Base-by-base conservation (phyloP, 306 rosid species). In the Aeschynomene evenia region DNA sequence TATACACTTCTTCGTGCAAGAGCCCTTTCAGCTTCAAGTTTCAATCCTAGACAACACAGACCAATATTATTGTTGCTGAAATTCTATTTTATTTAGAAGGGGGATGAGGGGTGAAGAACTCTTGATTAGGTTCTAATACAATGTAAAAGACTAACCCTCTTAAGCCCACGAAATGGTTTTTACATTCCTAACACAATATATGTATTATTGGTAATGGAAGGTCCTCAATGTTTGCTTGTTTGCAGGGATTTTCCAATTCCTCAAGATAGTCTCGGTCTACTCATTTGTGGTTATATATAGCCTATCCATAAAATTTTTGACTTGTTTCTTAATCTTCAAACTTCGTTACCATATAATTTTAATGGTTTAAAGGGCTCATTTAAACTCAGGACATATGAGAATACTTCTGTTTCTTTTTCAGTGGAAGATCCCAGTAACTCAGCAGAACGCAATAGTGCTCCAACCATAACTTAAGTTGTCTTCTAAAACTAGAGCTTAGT, bases 401-500 rank as follows among this genome's bases (percentile, higher is more conserved):
- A 9, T 46, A 21, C 39, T 28, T 28, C 4, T 28, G 9, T 9
- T 16, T 49, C 1, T 50, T 31, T 7, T 33, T 16, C 63, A 28
- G 28, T 50, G 56, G 52, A 39, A 21, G 28, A 46, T 16, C 43
- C 57, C 12, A 15, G 3, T 37, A 50, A 24, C 43, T 37, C 48
- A 40, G 40, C 5, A 23, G 24, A 37, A 53, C n/a, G 9, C 23
- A 1, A 19, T 64, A 37, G 19, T 61, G 15, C 15, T 48, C 49
- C 7, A 7, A 50, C 23, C 28, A 22, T 63, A 18, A 33, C 53
- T 31, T 37, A 19, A 18, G 16, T 63, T 29, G 7, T 56, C 58
- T 54, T 66, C 40, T 43, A 36, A 64, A 36, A 19, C 31, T 50
- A 19, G 58, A 19, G 37, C 72, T 42, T 50, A 19, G 58, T 51